Evolutionary conservation across 2,329 filamentous ascomycete genomes (phyloP).

Genomic region (Sarocladiaceae sp.): DNA sequence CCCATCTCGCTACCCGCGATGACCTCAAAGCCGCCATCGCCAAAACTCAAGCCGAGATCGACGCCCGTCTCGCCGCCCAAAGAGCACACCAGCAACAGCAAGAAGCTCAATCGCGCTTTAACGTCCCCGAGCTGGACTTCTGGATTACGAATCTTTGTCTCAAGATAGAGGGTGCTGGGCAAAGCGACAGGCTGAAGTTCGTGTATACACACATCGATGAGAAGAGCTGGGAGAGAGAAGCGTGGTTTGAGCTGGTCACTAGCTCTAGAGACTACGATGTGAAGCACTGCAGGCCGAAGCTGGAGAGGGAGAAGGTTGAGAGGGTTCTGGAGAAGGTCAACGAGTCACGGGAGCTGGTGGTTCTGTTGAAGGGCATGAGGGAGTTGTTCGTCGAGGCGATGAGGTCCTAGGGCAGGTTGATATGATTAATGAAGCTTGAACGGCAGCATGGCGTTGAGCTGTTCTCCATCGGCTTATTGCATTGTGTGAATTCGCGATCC

Average conservation of each 20-base stretch:
- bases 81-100: conserved; percentile 68
- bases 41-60: conserved; percentile 66
- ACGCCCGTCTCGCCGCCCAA: conserved; percentile 66
- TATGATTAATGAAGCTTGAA: background rate
- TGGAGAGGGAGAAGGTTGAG: conserved; percentile 75
- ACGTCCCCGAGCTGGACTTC: conserved; percentile 89
- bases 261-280: conserved; percentile 81
- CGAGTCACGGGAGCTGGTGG: conserved; percentile 69
- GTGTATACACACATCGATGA: conserved; percentile 85
- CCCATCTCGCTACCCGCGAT: conserved; percentile 53
- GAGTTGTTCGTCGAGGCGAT: conserved; percentile 69
- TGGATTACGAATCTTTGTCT: conserved; percentile 91
- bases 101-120: conserved; percentile 80
- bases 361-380: conserved; percentile 77
- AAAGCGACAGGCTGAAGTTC: conserved; percentile 83
- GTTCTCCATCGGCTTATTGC: no score
- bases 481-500: no score
- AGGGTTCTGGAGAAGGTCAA: conserved; percentile 75
- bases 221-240: conserved; percentile 81
- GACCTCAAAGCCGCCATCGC: conserved; percentile 57
- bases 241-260: conserved; percentile 88
- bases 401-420: conserved; percentile 35
- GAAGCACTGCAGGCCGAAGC: conserved; percentile 72
- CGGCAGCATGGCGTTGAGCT: no score
- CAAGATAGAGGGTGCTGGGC: conserved; percentile 82